phyloP scores from a whole-genome alignment of 176 grass and related monocot species.

The Avena sativa region DNA sequence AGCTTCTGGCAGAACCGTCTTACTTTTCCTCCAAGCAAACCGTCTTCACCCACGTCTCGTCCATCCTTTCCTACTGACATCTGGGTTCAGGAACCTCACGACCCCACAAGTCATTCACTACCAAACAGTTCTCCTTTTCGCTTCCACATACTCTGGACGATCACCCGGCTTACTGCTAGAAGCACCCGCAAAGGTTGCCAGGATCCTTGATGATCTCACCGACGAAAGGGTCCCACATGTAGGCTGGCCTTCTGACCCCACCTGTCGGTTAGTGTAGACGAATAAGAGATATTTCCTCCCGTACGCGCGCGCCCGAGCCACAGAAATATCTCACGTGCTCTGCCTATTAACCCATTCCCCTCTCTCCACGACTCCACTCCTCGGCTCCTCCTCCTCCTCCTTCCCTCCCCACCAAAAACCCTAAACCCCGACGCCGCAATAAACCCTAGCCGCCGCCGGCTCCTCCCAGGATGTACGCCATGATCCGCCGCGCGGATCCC shows the following conservation, averaged over 20 bases:
- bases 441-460: constrained; percentile 56
- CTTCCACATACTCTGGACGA: too few species aligned
- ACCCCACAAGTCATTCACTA: constrained; percentile 26
- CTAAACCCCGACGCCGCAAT: constrained; percentile 43
- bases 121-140: accelerated
- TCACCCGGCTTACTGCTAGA: neutral
- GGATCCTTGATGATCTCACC: accelerated
- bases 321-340: constrained; percentile 28
- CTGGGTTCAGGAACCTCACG: accelerated
- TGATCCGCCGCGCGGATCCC: constrained; percentile 52
- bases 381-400: neutral
- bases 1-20: neutral
- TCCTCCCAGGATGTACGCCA: constrained; percentile 53
- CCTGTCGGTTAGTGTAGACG: neutral
- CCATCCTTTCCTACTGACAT: neutral
- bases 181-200: neutral
- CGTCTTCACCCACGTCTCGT: accelerated
- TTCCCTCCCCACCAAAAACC: constrained; percentile 24
- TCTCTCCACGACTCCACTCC: neutral
- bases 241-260: accelerated
- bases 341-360: constrained; percentile 38
- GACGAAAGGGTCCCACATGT: accelerated
- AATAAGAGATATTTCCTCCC: neutral
- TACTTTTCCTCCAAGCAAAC: constrained; percentile 55
- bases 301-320: neutral